Evolutionary conservation across 108 stramenopile genomes (phyloP), one percentile per base, ranked within the genome.

Genomic region (Schizochytrium sp.): DNA sequence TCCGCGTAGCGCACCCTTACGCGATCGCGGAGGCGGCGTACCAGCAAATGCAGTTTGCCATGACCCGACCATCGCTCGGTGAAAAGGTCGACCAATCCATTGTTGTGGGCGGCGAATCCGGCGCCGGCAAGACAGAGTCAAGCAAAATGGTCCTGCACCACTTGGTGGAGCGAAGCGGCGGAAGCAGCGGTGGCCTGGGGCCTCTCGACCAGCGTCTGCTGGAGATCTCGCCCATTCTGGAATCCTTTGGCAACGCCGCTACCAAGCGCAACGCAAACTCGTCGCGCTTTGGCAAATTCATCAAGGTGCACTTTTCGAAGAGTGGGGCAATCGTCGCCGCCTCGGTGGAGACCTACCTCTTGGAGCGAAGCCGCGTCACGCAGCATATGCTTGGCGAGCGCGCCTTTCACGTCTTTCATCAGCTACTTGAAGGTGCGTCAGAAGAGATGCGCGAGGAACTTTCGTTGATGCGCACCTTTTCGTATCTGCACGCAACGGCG

Each of bases 321-420:
- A 83, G 28, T 8, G 58, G 47, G 0, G 21, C 28, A 53, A 60
- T 93, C 21, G 28, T 14, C 53, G 91, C 89, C 29, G 91, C 91
- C 53, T 88, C 87, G 19, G 87, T 92, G 28, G 76, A 60, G 57
- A 95, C 92, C 51, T 94, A 94, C 72, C 87, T 95, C 29, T 92
- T 95, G 87, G 94, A 95, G 93, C 93, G 93, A 87, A 89, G 60
- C 87, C 94, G 94, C 69, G 92, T 95, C 8, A 58, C 88, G 21
- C 23, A 63, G 29, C 92, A 88, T 47, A 87, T 71, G 44, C 43
- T 41, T 41, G 93, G 87, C n/a, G 94, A 95, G 93, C 88, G 94
- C 55, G 83, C 72, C 44, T 95, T 93, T 89, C 94, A 95, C 92
- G 91, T 95, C 29, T 95, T 95, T 89, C 94, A 95, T 87, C 90